Evolutionary conservation across 768 basidiomycete species (phyloP), one percentile per base, ranked within the genome.

Genomic region (Paxillus rubicundulus): DNA sequence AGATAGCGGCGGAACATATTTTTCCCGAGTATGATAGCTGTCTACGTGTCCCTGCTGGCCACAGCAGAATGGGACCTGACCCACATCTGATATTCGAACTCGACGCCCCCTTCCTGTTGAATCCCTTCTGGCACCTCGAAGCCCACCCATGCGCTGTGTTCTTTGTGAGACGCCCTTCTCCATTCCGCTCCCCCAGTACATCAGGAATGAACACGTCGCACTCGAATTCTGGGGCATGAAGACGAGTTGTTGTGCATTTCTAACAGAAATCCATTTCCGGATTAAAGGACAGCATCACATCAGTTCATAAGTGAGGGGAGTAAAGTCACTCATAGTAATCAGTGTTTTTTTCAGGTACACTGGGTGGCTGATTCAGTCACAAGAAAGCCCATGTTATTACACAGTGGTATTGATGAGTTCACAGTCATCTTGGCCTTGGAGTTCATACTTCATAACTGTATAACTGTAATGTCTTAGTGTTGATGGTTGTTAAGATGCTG

Each of bases 1-100:
- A n/a, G n/a, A n/a, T n/a, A n/a, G n/a, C n/a, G n/a, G n/a, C n/a
- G n/a, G n/a, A n/a, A n/a, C n/a, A n/a, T n/a, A n/a, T 53, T 17
- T 4, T 51, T 17, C 42, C 41, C 43, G 39, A 9, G 40, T 45
- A 42, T 42, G 27, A 49, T 42, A 44, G 32, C 40, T 30, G 45
- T 44, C 39, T 34, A 55, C 44, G 39, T 28, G 32, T 49, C 24
- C 13, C 20, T 37, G 27, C 30, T 27, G 4, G 18, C 40, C 24
- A 17, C 24, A 39, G 46, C 47, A 47, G 14, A 20, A 18, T 38
- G 33, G 45, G 64, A 67, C 48, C 81, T 79, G 45, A 83, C 77
- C 96, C 96, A 99, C 93, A 99, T 93, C 75, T 99, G 91, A 70
- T 86, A 97, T 72, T 91, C 89, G 68, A 95, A 99, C 58, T 79